These are phyloP conservation scores for Byssothecium circinans DNA, from an alignment of 2,329 filamentous ascomycete species.

Conservation along the genomic window DNA sequence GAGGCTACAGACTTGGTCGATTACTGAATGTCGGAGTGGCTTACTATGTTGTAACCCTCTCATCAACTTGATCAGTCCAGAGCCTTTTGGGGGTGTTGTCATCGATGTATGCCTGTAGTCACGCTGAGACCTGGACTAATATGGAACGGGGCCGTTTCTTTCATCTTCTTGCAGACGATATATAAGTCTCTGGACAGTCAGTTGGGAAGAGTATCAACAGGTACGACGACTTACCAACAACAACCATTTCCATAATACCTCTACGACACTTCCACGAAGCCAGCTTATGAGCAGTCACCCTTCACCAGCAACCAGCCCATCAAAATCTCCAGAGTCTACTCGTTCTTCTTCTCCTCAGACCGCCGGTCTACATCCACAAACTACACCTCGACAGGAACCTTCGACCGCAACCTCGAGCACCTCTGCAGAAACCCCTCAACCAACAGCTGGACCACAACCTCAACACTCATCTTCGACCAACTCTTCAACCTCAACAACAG, in stretches of 20 bases:
- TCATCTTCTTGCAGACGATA: neutral
- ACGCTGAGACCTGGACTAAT: no score
- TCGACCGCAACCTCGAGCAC: conserved; percentile 10
- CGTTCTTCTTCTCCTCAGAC: neutral
- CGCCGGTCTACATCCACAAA: conserved; percentile 12
- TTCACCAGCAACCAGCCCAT: conserved; percentile 24
- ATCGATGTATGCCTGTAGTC: no score
- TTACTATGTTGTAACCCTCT: neutral
- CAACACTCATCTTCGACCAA: conserved; percentile 9
- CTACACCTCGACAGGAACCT: conserved; percentile 8
- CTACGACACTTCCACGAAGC: neutral
- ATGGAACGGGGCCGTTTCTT: conserved; percentile 21
- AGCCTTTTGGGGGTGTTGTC: no score
- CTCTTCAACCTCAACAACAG: conserved; percentile 5
- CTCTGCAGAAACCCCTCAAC: conserved; percentile 25
- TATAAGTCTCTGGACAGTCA: conserved; percentile 6
- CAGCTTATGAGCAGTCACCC: conserved; percentile 27
- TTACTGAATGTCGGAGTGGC: neutral
- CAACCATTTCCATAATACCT: conserved; percentile 1
- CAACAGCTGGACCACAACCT: conserved; percentile 17
- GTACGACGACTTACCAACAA: neutral
- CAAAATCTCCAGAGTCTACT: conserved; percentile 20
- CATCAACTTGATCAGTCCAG: neutral
- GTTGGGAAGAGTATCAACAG: conserved; percentile 9
- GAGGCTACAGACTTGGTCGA: neutral